Evolutionary conservation across 345 rosid species (phyloP).

Genomic region (Euclidium syriacum): DNA sequence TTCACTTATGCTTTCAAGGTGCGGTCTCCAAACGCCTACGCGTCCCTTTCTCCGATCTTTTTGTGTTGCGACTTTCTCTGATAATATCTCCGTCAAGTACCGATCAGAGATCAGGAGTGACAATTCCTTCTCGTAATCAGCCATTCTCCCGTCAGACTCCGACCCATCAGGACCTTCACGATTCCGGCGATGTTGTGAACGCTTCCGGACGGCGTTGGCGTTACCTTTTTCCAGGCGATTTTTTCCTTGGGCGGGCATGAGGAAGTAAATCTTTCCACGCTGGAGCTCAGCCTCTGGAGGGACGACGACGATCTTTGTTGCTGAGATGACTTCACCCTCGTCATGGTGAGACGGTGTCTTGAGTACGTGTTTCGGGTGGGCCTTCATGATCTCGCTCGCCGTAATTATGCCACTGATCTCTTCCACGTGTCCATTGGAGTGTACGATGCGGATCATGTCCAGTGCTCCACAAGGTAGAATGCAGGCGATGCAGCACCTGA

Average conservation of each 20-base stretch:
- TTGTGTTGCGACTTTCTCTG: conserved; percentile 72
- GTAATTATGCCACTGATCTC: conserved; percentile 77
- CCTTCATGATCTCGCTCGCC: conserved; percentile 81
- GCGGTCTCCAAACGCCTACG: conserved; percentile 92
- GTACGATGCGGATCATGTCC: conserved; percentile 90
- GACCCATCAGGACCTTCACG: too few species aligned
- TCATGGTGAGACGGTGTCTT: conserved; percentile 56
- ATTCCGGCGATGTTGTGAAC: conserved; percentile 17
- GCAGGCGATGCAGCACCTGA: conserved; percentile 95
- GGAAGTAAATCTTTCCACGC: conserved; percentile 93
- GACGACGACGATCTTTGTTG: conserved; percentile 71
- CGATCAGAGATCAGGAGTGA: conserved; percentile 54
- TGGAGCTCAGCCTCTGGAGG: conserved; percentile 92
- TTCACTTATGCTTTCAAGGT: conserved; percentile 66
- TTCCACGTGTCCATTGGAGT: conserved; percentile 82
- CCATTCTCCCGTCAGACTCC: too few species aligned
- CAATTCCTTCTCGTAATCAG: conserved; percentile 15
- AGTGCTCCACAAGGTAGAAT: conserved; percentile 95
- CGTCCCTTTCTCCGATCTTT: conserved; percentile 87
- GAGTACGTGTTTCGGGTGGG: conserved; percentile 78
- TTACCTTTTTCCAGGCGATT: conserved; percentile 10
- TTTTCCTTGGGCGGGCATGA: conserved; percentile 52
- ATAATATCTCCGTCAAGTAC: conserved; percentile 87
- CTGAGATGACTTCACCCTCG: conserved; percentile 42
- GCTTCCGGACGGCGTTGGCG: neutral